Evolutionary conservation across 495 filamentous ascomycete species (phyloP).

Genomic region (Penicillium coffeae): DNA sequence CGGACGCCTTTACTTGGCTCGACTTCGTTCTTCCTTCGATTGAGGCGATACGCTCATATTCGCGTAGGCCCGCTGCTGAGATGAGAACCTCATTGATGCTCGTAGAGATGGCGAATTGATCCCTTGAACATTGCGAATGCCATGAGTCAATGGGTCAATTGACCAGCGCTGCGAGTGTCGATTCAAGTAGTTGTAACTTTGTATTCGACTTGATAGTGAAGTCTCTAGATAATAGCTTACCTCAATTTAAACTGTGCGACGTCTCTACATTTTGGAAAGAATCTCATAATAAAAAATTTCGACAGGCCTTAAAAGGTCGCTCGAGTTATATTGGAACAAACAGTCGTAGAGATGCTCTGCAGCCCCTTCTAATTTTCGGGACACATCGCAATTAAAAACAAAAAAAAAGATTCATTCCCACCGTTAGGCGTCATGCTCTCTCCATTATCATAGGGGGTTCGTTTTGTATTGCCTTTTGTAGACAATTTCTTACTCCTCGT

Average conservation of each 20-base stretch:
- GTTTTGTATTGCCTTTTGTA: slow-evolving; percentile 19
- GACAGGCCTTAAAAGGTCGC: no score
- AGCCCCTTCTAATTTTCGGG: slow-evolving; percentile 16
- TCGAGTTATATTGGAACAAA: slow-evolving; percentile 5
- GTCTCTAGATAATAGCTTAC: no score
- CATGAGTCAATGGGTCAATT: background rate
- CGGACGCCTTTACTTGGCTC: no score
- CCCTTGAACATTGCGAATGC: background rate
- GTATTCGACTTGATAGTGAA: no score
- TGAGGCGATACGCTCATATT: background rate
- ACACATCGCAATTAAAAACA: slow-evolving; percentile 13
- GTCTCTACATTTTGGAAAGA: background rate
- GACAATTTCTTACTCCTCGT: slow-evolving; percentile 67
- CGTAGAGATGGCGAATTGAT: background rate
- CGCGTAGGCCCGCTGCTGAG: background rate
- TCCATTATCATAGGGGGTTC: slow-evolving; percentile 32
- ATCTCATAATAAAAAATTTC: background rate
- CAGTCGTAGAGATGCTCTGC: slow-evolving; percentile 10
- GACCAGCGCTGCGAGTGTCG: background rate
- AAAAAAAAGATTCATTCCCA: slow-evolving; percentile 30
- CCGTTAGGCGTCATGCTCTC: slow-evolving; percentile 25
- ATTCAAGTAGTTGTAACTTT: no score
- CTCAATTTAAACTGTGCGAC: no score
- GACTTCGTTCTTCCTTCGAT: no score
- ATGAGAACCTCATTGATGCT: background rate